Evolutionary conservation across 176 grass and related monocot species (phyloP).

Genomic region (Ensete glaucum): DNA sequence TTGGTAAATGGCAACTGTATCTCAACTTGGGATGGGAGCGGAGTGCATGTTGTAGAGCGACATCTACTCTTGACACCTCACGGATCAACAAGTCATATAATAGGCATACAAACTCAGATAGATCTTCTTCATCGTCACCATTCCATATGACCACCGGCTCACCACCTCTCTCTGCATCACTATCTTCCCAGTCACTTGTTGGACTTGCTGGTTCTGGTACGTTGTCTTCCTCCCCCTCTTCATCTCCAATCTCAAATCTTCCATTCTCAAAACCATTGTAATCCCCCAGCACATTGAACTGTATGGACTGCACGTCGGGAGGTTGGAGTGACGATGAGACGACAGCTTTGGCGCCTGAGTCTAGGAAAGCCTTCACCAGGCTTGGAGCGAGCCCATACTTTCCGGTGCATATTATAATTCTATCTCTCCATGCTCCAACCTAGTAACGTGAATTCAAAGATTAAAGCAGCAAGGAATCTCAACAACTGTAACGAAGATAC

Average conservation of each 20-base stretch:
- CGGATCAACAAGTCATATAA: conserved; percentile 78
- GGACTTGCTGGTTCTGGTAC: conserved; percentile 52
- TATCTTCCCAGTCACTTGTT: conserved; percentile 91
- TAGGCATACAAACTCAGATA: conserved; percentile 62
- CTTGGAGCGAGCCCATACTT: conserved; percentile 51
- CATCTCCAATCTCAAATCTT: conserved; percentile 84
- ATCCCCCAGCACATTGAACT: conserved; percentile 40
- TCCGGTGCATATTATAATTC: conserved; percentile 82
- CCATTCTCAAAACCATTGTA: conserved; percentile 47
- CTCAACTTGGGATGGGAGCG: conserved; percentile 62
- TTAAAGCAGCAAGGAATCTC: not conserved
- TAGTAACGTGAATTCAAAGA: conserved; percentile 12
- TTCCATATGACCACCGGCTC: conserved; percentile 20
- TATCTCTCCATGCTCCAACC: conserved; percentile 94
- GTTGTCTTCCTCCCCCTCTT: conserved; percentile 50
- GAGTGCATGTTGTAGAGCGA: conserved; percentile 54
- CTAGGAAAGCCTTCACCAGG: conserved; percentile 76
- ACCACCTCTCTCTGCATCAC: conserved; percentile 37
- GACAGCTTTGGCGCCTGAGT: conserved; percentile 82
- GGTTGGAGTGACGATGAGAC: conserved; percentile 65
- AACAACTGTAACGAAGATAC: not conserved
- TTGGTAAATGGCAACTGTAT: conserved; percentile 67
- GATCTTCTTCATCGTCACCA: conserved; percentile 64
- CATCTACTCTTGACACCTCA: conserved; percentile 63
- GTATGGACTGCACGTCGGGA: conserved; percentile 57